Conservation (phyloP, 2,329 filamentous ascomycete genomes). For the Fusarium neocosmosporiellum region DNA sequence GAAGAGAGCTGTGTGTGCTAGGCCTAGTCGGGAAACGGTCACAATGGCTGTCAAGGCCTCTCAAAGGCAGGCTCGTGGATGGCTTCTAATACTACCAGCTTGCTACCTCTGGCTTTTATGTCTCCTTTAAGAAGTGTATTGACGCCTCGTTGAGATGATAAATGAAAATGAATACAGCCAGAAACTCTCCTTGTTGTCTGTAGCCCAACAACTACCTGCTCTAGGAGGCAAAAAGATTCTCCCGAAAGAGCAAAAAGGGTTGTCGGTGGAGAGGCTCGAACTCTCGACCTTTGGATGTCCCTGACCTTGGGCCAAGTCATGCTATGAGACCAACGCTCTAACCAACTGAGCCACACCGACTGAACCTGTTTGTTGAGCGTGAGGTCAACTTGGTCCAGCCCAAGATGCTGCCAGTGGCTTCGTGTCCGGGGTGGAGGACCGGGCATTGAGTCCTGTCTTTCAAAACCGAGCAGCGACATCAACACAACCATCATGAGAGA, state of each 20-base stretch:
- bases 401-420: not conserved
- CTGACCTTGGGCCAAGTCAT: not conserved
- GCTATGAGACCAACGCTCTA: not conserved
- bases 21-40: not conserved
- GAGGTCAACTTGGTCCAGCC: not conserved
- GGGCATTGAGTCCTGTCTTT: not conserved
- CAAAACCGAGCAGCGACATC: accelerated
- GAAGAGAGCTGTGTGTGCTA: not conserved
- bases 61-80: not conserved
- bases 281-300: not conserved
- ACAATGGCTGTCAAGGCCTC: not conserved
- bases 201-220: not conserved
- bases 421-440: too few relatives aligned
- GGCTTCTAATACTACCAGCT: not conserved
- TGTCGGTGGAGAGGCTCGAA: not conserved
- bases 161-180: too few relatives aligned
- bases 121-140: not conserved
- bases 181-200: too few relatives aligned
- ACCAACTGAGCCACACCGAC: not conserved
- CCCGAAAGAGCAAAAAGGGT: not conserved
- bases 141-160: not conserved
- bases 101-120: not conserved
- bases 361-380: not conserved
- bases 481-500: not conserved
- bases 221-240: not conserved